Base-by-base conservation (phyloP, 371 early-diverging fungal genomes). In the Coemansia sp. region DNA sequence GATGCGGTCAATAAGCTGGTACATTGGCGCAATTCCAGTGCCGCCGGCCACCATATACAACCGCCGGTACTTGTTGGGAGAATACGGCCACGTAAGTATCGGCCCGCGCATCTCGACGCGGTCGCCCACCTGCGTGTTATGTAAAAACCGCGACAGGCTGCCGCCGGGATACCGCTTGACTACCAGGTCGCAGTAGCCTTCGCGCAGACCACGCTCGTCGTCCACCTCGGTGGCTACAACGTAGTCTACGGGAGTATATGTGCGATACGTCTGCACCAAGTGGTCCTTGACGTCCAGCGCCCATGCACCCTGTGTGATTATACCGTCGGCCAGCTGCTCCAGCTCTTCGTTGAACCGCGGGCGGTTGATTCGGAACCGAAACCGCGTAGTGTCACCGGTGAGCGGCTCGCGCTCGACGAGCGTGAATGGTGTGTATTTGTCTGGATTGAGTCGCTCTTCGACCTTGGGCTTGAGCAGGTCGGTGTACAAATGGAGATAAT, bases 11-110 rank as follows among this genome's bases (percentile, higher is more conserved):
- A 90, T 82, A n/a, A 91, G 56, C 83, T 94, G 94, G 42, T 81
- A 69, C 94, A 94, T 94, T 48, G 97, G 97, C 0, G 97, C 92
- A 58, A 95, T 87, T 58, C 97, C 97, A 18, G 98, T 90, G 16
- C 99, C 98, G 63, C 97, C 96, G 32, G 86, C 88, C 64, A 88
- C 68, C 89, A 99, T 84, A 44, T 87, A 93, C 34, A 97, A 80
- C 55, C 88, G 75, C 36, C 83, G 72, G 55, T 85, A 84, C 69
- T 84, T 83, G 71, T 88, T 88, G 24, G 87, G 74, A 47, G 82
- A 75, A 77, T 91, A 90, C 47, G 84, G 80, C 78, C 85, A 92
- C 78, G 92, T 93, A 56, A 80, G 66, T 53, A 92, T 84, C 32
- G 98, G 98, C 0, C 98, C 98, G 81, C 94, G 94, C 77, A 96